Evolutionary conservation across 805 yeast species (phyloP).

Genomic region (Kazachstania africana): DNA sequence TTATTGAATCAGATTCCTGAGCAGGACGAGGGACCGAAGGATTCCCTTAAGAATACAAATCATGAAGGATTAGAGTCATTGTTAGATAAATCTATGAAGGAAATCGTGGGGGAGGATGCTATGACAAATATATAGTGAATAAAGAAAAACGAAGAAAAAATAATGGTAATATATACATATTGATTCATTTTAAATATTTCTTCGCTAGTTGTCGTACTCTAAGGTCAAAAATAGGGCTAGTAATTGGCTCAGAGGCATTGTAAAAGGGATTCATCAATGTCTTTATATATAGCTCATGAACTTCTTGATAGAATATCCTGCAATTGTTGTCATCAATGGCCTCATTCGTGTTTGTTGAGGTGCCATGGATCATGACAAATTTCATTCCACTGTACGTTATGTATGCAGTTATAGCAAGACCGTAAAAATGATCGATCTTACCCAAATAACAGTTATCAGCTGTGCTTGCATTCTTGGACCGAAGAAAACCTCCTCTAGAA

Average conservation of each 20-base stretch:
- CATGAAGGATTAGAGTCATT: slow-evolving; percentile 10
- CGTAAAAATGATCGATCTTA: slow-evolving; percentile 75
- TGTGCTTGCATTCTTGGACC: slow-evolving; percentile 14
- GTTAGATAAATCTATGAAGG: slow-evolving; percentile 15
- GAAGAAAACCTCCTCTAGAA: slow-evolving; percentile 14
- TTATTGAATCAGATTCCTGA: slow-evolving; percentile 23
- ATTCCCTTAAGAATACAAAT: slow-evolving; percentile 8
- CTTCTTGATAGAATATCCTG: slow-evolving; percentile 71
- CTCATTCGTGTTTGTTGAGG: slow-evolving; percentile 6
- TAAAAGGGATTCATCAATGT: slow-evolving; percentile 81
- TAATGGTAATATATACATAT: too few relatives aligned
- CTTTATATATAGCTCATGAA: slow-evolving; percentile 81
- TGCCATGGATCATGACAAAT: slow-evolving; percentile 59
- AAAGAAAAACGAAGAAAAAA: too few relatives aligned
- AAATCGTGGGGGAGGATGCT: slow-evolving; percentile 8
- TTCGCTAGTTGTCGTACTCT: slow-evolving; percentile 61
- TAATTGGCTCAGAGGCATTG: slow-evolving; percentile 59
- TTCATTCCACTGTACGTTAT: slow-evolving; percentile 82
- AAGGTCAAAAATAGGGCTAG: slow-evolving; percentile 62
- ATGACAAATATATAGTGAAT: too few relatives aligned
- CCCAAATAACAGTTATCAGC: slow-evolving; percentile 43
- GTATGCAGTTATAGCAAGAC: slow-evolving; percentile 70
- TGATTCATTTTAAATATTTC: slow-evolving; percentile 47
- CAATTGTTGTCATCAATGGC: slow-evolving; percentile 54
- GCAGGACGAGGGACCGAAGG: slow-evolving; percentile 2